Conservation (phyloP, 2,329 filamentous ascomycete species). For the Cercospora nicotianae region DNA sequence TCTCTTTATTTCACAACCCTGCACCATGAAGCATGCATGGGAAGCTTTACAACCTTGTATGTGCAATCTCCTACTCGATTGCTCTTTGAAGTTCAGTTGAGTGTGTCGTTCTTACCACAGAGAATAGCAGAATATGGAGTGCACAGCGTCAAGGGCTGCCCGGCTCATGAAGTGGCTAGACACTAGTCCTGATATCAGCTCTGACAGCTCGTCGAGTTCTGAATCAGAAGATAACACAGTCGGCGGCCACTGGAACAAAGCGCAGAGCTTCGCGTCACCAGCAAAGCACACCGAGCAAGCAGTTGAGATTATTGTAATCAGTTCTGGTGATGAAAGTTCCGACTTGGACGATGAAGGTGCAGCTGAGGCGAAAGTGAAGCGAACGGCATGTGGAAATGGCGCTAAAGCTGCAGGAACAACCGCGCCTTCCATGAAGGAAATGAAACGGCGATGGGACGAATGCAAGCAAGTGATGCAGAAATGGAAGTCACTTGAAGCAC, state of each 20-base stretch:
- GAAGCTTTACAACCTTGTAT: not conserved
- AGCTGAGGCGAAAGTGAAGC: not conserved
- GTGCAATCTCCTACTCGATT: not conserved
- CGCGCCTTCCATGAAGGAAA: not conserved
- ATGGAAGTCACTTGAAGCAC: not conserved
- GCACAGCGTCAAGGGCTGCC: not conserved
- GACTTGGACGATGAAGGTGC: not conserved
- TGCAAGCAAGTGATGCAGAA: not conserved
- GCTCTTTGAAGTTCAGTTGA: not conserved
- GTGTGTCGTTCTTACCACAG: not conserved
- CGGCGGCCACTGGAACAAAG: not conserved
- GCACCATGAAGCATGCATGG: not conserved
- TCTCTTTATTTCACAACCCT: not conserved
- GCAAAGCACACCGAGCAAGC: not conserved
- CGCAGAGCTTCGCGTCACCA: not conserved
- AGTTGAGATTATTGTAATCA: constrained; percentile 7
- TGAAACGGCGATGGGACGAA: not conserved
- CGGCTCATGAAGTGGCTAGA: not conserved
- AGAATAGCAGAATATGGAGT: not conserved
- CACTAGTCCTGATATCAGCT: not conserved
- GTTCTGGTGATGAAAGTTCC: not conserved
- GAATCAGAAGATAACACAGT: not conserved
- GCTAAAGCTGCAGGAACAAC: not conserved
- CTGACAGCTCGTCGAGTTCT: not conserved
- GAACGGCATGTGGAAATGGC: not conserved